phyloP scores from a whole-genome alignment of 768 basidiomycete genomes.

The Mycena venus region DNA sequence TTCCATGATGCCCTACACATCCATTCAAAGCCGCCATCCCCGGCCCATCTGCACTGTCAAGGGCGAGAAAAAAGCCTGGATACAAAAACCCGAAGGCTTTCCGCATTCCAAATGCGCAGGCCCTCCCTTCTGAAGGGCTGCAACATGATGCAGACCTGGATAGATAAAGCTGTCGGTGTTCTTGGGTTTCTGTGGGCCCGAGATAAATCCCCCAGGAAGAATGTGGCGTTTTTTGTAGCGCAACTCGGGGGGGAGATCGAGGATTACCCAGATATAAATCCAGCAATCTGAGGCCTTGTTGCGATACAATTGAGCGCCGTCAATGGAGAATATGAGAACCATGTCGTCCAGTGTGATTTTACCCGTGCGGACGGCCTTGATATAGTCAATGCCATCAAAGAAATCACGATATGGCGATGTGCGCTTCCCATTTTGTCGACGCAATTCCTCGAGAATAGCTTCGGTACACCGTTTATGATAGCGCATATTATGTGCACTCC shows the following conservation, averaged over 20 bases:
- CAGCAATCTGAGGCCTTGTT: constrained; percentile 57
- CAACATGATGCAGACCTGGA: constrained; percentile 38
- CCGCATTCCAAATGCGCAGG: constrained; percentile 47
- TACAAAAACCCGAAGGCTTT: constrained; percentile 25
- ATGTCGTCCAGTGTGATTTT: constrained; percentile 43
- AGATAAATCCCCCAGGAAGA: constrained; percentile 37
- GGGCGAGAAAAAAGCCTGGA: constrained; percentile 23
- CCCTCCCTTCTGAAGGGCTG: constrained; percentile 36
- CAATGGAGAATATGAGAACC: constrained; percentile 48
- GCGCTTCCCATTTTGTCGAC: neutral
- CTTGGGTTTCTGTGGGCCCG: constrained; percentile 43
- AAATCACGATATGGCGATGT: constrained; percentile 37
- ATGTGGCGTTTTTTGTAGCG: constrained; percentile 45
- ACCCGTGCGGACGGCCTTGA: constrained; percentile 28
- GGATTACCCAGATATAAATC: constrained; percentile 53
- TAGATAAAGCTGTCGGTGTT: constrained; percentile 39
- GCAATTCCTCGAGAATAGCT: constrained; percentile 27
- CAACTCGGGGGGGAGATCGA: constrained; percentile 41
- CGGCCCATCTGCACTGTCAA: constrained; percentile 41
- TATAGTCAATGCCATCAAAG: constrained; percentile 42
- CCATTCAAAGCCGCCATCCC: constrained; percentile 47
- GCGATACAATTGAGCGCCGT: constrained; percentile 56
- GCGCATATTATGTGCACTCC: constrained; percentile 39
- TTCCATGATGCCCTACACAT: constrained; percentile 34
- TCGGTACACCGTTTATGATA: constrained; percentile 42